Percentiles rank a stretch among this genome's conserved stretches.
These are phyloP conservation scores for Fraxinus paxiana DNA, from an alignment of 305 asterid species.

Conservation along the genomic window DNA sequence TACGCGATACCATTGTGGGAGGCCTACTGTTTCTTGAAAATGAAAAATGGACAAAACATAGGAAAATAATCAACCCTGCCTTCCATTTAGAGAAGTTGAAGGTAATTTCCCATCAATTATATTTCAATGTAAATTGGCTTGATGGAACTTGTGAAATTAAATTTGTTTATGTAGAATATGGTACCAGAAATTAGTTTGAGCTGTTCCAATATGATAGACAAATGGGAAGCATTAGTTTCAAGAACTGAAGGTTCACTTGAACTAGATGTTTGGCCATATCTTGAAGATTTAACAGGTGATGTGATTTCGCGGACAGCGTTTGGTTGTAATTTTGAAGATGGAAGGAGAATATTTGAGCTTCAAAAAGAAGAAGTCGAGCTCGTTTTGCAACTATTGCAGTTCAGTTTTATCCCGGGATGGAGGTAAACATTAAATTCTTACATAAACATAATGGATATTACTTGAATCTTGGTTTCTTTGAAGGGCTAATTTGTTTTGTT, in stretches of 20 bases:
- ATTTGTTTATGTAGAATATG: constrained; percentile 32
- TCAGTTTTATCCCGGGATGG: constrained; percentile 50
- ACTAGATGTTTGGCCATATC: constrained; percentile 44
- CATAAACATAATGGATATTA: not conserved
- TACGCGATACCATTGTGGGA: constrained; percentile 31
- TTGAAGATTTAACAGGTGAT: constrained; percentile 36
- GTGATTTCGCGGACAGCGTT: constrained; percentile 45
- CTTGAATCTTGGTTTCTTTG: not conserved
- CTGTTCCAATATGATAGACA: constrained; percentile 36
- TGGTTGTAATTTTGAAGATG: constrained; percentile 48
- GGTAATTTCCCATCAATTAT: constrained; percentile 22
- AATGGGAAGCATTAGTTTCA: constrained; percentile 36
- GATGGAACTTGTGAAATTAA: not conserved
- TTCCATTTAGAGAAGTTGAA: constrained; percentile 48
- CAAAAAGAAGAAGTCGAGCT: constrained; percentile 48
- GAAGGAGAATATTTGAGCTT: constrained; percentile 48
- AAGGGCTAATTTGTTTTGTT: too few species aligned
- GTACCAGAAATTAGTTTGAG: constrained; percentile 33
- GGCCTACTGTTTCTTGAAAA: constrained; percentile 46
- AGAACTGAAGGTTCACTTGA: constrained; percentile 9
- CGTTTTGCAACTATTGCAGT: constrained; percentile 29
- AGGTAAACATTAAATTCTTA: constrained; percentile 30
- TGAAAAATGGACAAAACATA: constrained; percentile 46
- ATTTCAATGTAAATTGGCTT: not conserved
- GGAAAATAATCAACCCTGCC: constrained; percentile 42